Base-by-base conservation (phyloP, 1,284 basidiomycete genomes). In the Fomitopsis schrenkii region DNA sequence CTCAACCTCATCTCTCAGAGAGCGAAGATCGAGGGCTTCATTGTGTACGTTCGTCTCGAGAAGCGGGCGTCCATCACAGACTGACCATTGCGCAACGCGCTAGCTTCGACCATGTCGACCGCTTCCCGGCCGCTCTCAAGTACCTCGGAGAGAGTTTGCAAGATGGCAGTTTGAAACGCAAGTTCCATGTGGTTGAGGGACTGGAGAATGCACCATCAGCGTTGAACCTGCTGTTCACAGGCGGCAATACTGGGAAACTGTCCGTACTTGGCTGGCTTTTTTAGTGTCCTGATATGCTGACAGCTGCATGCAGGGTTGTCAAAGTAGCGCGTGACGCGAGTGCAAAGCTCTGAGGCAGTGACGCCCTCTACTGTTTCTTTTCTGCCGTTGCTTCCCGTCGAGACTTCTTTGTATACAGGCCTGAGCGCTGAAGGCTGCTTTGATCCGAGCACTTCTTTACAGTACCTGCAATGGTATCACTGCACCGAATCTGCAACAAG, bases 191-290 rank as follows among this genome's bases (percentile, higher is more conserved):
- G 46, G 82, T 91, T 1, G 80, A 91, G 59, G 92, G 91, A 0
- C 75, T 95, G 36, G 84, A 90, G 62, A 83, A 87, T 58, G 90
- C 90, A 33, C 88, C 91, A 0, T 76, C 79, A 14, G 84, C 88
- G 4, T 74, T 95, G 59, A 81, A 81, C 10, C 76, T 92, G 74
- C 77, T 96, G 36, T 95, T 87, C 75, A 83, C 75, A 1, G 93
- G 93, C n/a, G 86, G 82, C 35, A 95, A 95, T 71, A 87, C 82
- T 0, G 93, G 94, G 38, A 95, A 96, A 77, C 75, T 94, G 86
- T 90, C 68, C 69, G 91, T 83, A 1, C 7, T 12, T 46, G 8
- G 5, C 7, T 9, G 5, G 26, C 54, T 8, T 52, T 22, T 35
- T 28, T 17, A 2, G 30, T 50, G 14, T n/a, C 2, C 46, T 5